These are phyloP conservation scores for Lodderomyces jiufengensis DNA, from an alignment of 1,139 yeast species.

Conservation along the genomic window DNA sequence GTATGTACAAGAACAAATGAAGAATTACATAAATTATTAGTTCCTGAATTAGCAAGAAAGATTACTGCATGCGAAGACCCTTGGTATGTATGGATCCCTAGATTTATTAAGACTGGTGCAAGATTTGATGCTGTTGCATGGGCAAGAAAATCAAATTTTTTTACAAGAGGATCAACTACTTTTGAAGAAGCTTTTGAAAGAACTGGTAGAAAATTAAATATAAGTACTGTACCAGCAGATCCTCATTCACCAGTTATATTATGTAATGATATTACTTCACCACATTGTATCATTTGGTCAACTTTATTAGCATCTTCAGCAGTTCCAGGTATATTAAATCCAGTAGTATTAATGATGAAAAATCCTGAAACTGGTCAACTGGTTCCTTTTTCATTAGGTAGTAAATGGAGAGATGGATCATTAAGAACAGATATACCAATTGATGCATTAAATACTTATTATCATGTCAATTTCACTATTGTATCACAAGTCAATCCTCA, in stretches of 20 bases:
- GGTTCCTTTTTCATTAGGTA: slow-evolving; percentile 70
- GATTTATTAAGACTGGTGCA: slow-evolving; percentile 77
- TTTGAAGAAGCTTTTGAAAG: slow-evolving; percentile 65
- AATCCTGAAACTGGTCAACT: slow-evolving; percentile 40
- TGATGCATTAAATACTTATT: slow-evolving; percentile 67
- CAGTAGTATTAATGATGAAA: slow-evolving; percentile 78
- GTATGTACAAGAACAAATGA: slow-evolving; percentile 69
- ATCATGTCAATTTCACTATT: slow-evolving; percentile 70
- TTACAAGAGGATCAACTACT: slow-evolving; percentile 70
- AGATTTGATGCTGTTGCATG: slow-evolving; percentile 71
- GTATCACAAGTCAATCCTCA: slow-evolving; percentile 87
- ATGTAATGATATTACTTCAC: slow-evolving; percentile 74
- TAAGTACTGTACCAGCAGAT: slow-evolving; percentile 79
- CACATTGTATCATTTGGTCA: slow-evolving; percentile 82
- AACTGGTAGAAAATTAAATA: slow-evolving; percentile 69
- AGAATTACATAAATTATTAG: slow-evolving; percentile 54
- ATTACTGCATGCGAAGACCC: slow-evolving; percentile 74
- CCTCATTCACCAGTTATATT: slow-evolving; percentile 79
- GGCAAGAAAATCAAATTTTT: slow-evolving; percentile 68
- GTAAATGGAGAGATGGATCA: slow-evolving; percentile 74
- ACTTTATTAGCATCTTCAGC: slow-evolving; percentile 75
- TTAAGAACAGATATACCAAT: slow-evolving; percentile 70
- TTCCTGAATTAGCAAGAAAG: slow-evolving; percentile 60
- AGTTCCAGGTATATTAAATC: slow-evolving; percentile 80
- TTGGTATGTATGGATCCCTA: slow-evolving; percentile 54